A percentile compares a stretch with the other conserved stretches of the same genome.
Evolutionary conservation across 768 basidiomycete species (phyloP).

Genomic region (Termitomyces heimii): DNA sequence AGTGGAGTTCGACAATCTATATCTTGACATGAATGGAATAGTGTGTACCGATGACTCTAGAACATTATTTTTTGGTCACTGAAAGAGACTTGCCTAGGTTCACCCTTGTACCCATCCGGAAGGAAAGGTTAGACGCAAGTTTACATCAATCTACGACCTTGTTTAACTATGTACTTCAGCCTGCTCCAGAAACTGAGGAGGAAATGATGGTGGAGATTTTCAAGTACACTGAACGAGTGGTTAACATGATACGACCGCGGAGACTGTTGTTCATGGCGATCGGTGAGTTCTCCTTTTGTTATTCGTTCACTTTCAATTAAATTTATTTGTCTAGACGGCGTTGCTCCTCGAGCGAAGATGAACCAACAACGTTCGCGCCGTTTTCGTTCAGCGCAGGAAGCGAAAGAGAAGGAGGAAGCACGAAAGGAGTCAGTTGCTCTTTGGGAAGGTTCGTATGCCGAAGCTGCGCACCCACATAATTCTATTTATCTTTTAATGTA

Average conservation of each 20-base stretch:
- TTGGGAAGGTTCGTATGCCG: conserved; percentile 65
- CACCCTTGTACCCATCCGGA: conserved; percentile 99
- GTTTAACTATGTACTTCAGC: conserved; percentile 35
- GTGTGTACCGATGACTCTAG: conserved; percentile 37
- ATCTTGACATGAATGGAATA: conserved; percentile 99
- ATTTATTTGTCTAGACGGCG: conserved; percentile 60
- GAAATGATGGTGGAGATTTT: conserved; percentile 99
- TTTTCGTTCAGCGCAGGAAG: conserved; percentile 93
- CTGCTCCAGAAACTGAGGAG: conserved; percentile 95
- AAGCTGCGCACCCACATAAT: background rate
- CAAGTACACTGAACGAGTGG: conserved; percentile 93
- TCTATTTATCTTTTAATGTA: conserved; percentile 20
- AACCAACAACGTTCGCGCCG: conserved; percentile 98
- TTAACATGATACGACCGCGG: conserved; percentile 94
- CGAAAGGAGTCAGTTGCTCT: conserved; percentile 73
- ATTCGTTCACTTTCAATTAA: background rate
- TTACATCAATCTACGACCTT: background rate
- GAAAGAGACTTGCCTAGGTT: conserved; percentile 44
- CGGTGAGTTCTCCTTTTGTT: conserved; percentile 42
- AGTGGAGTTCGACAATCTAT: conserved; percentile 91
- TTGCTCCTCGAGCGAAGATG: conserved; percentile 99
- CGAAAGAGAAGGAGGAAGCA: conserved; percentile 88
- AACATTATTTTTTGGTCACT: background rate
- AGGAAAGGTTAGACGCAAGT: conserved; percentile 59
- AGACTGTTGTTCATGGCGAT: conserved; percentile 98